phyloP scores from a whole-genome alignment of 2,329 filamentous ascomycete species.

The Sphaerostilbella broomeana region DNA sequence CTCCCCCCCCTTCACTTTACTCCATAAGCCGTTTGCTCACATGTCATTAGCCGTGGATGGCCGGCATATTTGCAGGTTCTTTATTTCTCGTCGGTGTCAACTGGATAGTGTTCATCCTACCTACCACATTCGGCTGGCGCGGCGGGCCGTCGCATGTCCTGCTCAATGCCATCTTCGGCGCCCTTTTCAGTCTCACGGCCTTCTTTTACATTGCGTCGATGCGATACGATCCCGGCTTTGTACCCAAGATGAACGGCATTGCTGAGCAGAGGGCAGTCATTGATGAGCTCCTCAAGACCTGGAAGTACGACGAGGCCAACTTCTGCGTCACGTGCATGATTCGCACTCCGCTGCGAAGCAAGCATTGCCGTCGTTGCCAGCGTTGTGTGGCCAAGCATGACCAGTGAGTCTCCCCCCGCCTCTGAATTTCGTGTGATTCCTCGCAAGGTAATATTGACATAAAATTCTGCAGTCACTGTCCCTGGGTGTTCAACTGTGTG shows the following conservation, averaged over 20 bases:
- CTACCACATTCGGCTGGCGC: slow-evolving; percentile 26
- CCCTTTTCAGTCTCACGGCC: slow-evolving; percentile 57
- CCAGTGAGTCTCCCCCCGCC: slow-evolving; percentile 57
- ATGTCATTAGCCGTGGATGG: slow-evolving; percentile 79
- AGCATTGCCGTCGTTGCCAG: slow-evolving; percentile 87
- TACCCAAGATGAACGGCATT: slow-evolving; percentile 83
- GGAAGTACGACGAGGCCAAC: slow-evolving; percentile 90
- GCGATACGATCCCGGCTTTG: slow-evolving; percentile 83
- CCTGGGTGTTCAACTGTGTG: slow-evolving; percentile 96
- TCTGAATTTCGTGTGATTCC: not conserved
- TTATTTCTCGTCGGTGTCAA: slow-evolving; percentile 73
- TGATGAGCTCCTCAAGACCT: slow-evolving; percentile 73
- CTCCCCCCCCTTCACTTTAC: too few relatives aligned
- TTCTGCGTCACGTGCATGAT: slow-evolving; percentile 97
- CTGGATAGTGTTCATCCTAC: slow-evolving; percentile 69
- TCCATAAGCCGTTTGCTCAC: not conserved
- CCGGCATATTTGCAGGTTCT: slow-evolving; percentile 85
- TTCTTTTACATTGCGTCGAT: slow-evolving; percentile 89
- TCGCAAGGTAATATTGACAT: slow-evolving; percentile 8
- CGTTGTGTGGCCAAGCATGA: slow-evolving; percentile 95
- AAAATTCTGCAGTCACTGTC: slow-evolving; percentile 93
- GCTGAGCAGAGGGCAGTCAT: slow-evolving; percentile 86
- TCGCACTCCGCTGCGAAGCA: slow-evolving; percentile 83
- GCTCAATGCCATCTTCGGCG: slow-evolving; percentile 68
- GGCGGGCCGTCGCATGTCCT: slow-evolving; percentile 49